Evolutionary conservation across 345 rosid genomes (phyloP).

Genomic region (Eucalyptus caleyi): DNA sequence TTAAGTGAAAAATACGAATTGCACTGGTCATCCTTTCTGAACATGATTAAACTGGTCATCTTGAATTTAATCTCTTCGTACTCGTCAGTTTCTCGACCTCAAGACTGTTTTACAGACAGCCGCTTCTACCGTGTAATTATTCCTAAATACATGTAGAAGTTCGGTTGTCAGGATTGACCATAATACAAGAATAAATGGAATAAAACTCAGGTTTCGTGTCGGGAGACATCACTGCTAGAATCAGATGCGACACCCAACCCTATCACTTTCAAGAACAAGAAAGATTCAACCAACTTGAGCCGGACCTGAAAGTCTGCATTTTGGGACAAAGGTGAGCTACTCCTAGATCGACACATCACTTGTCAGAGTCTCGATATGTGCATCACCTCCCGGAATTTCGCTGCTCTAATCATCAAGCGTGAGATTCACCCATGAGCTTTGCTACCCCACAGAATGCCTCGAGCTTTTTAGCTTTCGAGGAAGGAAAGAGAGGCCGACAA

Average conservation of each 20-base stretch:
- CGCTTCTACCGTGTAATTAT: not conserved
- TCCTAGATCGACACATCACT: not conserved
- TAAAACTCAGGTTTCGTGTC: not conserved
- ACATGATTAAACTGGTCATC: not conserved
- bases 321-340: not conserved
- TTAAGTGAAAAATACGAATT: not conserved
- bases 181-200: not conserved
- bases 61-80: not conserved
- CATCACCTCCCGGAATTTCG: not conserved
- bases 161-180: not conserved
- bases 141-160: not conserved
- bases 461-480: not conserved
- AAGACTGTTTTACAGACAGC: not conserved
- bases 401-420: not conserved
- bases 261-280: not conserved
- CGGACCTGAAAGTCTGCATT: not conserved
- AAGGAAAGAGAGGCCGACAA: not conserved
- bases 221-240: not conserved
- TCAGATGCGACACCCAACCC: not conserved
- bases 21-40: not conserved
- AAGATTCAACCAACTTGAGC: not conserved
- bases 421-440: not conserved
- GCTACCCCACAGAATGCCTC: not conserved
- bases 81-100: not conserved
- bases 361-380: not conserved